A percentile compares a stretch with the other conserved stretches of the same genome.
Evolutionary conservation across 352 stramenopile genomes (phyloP).

Genomic region (Albugo candida): DNA sequence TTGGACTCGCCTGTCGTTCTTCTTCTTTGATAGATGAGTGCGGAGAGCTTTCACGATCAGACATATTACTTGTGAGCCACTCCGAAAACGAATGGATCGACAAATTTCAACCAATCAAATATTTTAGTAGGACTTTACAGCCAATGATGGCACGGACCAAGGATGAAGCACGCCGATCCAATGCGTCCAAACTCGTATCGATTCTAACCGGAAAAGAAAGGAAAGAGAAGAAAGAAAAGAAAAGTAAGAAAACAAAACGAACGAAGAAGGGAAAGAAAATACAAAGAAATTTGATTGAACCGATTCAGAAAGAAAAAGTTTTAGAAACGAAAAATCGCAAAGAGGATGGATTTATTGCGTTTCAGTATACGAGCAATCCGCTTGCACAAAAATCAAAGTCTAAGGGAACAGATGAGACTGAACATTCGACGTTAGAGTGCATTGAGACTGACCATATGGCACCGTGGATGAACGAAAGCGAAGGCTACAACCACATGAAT

Average conservation of each 20-base stretch:
- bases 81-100: too few species aligned
- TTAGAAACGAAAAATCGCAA: slow-evolving; percentile 4
- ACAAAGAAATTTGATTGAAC: slow-evolving; percentile 1
- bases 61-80: too few species aligned
- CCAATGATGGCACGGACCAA: slow-evolving; percentile 30
- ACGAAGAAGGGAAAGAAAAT: slow-evolving; percentile 6
- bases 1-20: too few species aligned
- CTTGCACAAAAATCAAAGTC: slow-evolving; percentile 10
- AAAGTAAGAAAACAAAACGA: slow-evolving; percentile 14
- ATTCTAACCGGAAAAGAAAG: slow-evolving; percentile 12
- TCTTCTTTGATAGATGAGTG: too few species aligned
- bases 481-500: slow-evolving; percentile 36
- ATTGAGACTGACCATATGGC: slow-evolving; percentile 2
- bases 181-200: slow-evolving; percentile 12
- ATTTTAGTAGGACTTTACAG: too few species aligned
- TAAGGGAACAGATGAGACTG: slow-evolving; percentile 10
- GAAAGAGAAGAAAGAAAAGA: slow-evolving; percentile 21
- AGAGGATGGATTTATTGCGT: slow-evolving; percentile 34
- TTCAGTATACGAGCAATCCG: slow-evolving; percentile 1
- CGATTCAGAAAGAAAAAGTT: slow-evolving; percentile 6
- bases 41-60: too few species aligned
- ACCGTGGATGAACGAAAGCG: slow-evolving; percentile 41
- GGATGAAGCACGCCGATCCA: slow-evolving; percentile 4
- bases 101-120: too few species aligned
- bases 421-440: slow-evolving; percentile 16